phyloP scores from a whole-genome alignment of 225 moss, liverwort and hornwort genomes.

The Marchantia polymorpha region DNA sequence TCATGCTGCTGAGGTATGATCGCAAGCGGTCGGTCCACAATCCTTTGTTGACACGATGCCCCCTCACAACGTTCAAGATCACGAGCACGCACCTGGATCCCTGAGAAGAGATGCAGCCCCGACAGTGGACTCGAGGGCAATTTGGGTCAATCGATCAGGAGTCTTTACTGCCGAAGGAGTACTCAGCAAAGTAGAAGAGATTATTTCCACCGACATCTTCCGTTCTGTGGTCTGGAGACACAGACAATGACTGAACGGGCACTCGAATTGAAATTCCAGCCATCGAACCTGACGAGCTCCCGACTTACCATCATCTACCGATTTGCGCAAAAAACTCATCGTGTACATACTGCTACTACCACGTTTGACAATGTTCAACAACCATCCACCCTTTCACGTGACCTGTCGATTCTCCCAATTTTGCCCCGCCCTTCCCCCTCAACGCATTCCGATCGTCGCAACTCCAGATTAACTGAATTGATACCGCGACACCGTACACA shows the following conservation, averaged over 20 bases:
- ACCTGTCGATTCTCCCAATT: slow-evolving; percentile 18
- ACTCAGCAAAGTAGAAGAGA: slow-evolving; percentile 31
- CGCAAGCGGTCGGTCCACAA: slow-evolving; percentile 17
- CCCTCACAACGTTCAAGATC: slow-evolving; percentile 15
- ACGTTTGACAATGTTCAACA: background rate
- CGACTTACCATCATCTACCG: background rate
- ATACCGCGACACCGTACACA: background rate
- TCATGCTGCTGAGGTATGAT: background rate
- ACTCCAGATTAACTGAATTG: slow-evolving; percentile 26
- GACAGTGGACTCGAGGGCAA: background rate
- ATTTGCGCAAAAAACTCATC: background rate
- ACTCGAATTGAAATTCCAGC: slow-evolving; percentile 12
- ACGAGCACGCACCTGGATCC: background rate
- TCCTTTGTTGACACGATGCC: background rate
- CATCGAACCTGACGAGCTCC: slow-evolving; percentile 4
- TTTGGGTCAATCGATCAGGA: background rate
- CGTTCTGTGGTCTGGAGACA: background rate
- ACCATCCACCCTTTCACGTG: slow-evolving; percentile 10
- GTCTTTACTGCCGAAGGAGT: slow-evolving; percentile 12
- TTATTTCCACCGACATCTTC: slow-evolving; percentile 39
- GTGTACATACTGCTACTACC: background rate
- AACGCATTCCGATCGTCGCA: slow-evolving; percentile 2
- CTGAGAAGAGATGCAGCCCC: background rate
- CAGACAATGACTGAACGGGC: slow-evolving; percentile 6
- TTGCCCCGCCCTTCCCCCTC: background rate